Evolutionary conservation across 441 rosid genomes (phyloP).

Genomic region (Pelargonium myrrhifolium): DNA sequence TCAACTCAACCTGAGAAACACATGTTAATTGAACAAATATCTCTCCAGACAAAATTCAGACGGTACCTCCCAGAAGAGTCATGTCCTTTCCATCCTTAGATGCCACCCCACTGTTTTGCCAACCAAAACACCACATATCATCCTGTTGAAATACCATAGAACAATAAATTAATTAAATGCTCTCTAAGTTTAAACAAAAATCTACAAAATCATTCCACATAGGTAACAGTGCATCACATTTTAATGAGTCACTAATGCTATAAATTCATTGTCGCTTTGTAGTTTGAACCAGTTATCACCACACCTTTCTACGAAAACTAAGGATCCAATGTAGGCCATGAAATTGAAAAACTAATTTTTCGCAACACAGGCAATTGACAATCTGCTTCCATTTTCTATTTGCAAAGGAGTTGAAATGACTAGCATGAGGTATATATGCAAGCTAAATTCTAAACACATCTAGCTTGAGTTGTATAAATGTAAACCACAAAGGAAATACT

Average conservation of each 20-base stretch:
- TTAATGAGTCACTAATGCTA: neutral
- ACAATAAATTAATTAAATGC: neutral
- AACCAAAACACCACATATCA: conserved; percentile 76
- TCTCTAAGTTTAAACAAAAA: neutral
- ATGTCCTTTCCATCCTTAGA: conserved; percentile 54
- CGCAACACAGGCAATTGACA: neutral
- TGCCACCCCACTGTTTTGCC: conserved; percentile 63
- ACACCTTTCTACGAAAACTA: neutral
- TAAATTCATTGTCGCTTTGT: neutral
- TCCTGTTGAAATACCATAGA: conserved; percentile 38
- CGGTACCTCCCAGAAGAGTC: conserved; percentile 85
- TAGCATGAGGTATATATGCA: neutral
- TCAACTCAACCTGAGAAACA: neutral
- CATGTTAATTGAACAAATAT: no score
- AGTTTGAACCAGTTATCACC: neutral
- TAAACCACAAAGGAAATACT: neutral
- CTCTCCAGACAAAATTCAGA: neutral
- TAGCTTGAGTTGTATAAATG: neutral
- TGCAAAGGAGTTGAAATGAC: neutral
- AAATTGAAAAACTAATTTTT: neutral
- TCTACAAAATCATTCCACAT: neutral
- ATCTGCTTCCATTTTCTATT: neutral
- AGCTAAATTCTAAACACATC: neutral
- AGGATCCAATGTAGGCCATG: neutral
- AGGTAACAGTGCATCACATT: neutral